A percentile compares a stretch with the other conserved stretches of the same genome.
Conservation (phyloP, 139 green algal species). For the Chlorella sp. region DNA sequence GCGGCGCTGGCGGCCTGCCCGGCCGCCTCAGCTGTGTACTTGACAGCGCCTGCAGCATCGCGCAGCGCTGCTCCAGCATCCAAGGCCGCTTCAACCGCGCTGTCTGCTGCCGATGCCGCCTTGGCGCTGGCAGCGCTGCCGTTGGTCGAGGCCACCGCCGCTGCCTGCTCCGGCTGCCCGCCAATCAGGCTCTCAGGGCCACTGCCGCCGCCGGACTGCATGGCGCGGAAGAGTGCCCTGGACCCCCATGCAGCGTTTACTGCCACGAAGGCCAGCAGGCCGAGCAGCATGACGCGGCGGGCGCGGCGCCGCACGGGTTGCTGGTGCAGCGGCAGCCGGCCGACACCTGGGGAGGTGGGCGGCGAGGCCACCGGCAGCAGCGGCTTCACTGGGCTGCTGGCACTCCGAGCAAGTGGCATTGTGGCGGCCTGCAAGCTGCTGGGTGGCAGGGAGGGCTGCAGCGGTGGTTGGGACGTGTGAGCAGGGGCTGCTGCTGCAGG, state of each 20-base stretch:
- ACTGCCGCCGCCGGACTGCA: neutral
- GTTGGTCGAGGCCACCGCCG: neutral
- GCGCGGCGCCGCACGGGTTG: neutral
- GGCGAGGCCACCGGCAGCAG: conserved; percentile 15
- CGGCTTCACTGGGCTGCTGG: neutral
- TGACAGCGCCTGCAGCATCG: neutral
- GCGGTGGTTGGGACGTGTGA: too few species aligned
- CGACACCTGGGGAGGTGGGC: neutral
- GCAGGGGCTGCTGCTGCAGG: too few species aligned
- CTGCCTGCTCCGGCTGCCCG: too few species aligned
- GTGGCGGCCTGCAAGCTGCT: too few species aligned
- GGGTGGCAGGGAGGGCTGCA: too few species aligned
- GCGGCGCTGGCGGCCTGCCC: conserved; percentile 15
- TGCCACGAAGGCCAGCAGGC: neutral
- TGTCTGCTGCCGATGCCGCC: neutral
- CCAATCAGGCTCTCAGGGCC: too few species aligned
- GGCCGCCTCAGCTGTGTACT: conserved; percentile 1
- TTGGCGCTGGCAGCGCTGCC: neutral
- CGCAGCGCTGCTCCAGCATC: neutral
- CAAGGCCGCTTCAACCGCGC: neutral
- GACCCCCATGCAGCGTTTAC: neutral
- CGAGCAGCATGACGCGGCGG: neutral
- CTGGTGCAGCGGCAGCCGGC: conserved; percentile 1
- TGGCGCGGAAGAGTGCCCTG: neutral
- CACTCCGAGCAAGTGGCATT: too few species aligned